Conservation (phyloP, 331 rosid genomes). For the Quercus tomentella region DNA sequence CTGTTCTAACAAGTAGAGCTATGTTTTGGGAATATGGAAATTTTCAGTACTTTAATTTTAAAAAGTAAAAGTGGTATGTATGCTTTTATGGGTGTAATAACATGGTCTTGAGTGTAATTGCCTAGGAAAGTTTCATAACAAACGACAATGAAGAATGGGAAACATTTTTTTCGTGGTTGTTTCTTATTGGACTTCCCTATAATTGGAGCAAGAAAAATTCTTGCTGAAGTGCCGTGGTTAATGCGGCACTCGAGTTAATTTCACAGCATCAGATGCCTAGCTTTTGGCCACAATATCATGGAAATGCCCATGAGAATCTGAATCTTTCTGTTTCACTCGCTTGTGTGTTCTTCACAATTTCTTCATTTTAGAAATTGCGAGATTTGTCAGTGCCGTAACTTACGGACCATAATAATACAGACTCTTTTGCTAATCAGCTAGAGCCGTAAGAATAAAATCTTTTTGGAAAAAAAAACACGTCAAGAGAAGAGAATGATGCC, state of each 20-base stretch:
- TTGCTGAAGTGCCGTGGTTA: background rate
- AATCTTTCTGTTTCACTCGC: background rate
- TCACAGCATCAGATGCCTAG: background rate
- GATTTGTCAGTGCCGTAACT: background rate
- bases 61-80: background rate
- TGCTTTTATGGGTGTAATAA: too few relatives aligned
- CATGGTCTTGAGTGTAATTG: too few relatives aligned
- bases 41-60: background rate
- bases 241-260: background rate
- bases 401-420: too few relatives aligned
- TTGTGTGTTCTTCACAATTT: background rate
- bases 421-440: background rate
- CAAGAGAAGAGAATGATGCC: too few relatives aligned
- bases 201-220: background rate
- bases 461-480: too few relatives aligned
- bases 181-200: background rate
- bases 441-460: background rate
- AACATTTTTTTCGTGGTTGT: background rate
- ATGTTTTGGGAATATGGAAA: slow-evolving; percentile 1
- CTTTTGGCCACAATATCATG: background rate
- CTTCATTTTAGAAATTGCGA: background rate
- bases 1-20: too few relatives aligned
- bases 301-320: background rate
- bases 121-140: too few relatives aligned
- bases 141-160: background rate